Evolutionary conservation across 805 yeast genomes (phyloP), one percentile per base, ranked within the genome.

Genomic region (Maudiozyma saulgeensis): DNA sequence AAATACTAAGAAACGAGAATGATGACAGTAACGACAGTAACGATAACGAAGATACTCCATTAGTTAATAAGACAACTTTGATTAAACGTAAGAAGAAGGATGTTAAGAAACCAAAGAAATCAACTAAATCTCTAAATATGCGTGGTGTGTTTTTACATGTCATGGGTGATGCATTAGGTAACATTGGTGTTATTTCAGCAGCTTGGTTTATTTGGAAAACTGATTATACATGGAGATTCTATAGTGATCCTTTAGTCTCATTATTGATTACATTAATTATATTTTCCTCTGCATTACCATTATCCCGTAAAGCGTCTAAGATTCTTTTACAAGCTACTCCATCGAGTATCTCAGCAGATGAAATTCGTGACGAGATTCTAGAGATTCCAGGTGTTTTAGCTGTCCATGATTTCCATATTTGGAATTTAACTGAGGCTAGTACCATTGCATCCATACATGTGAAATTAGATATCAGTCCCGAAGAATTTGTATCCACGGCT

Each of bases 141-240:
- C 90, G 87, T 60, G 99, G 99, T 54, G 97, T 91, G 3, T 93
- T 87, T 63, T 73, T 91, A 61, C 99, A 91, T 63, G 99, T 93
- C 12, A 54, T 93, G 57, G 98, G 98, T 43, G 99, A 91, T 68
- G 98, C 98, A 1, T 73, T 91, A 49, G 98, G 99, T 54, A 91
- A 91, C 63, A 70, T 91, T 48, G 98, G 98, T 56, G 99, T 91
- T 47, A 93, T 91, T 50, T 66, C 76, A 4, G 82, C 96, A 2
- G 99, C 98, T 2, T 54, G 91, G 35, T 84, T 91, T 59, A 91
- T 91, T 59, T 90, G 97, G 98, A 82, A 85, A 65, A 88, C 98
- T 0, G 84, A 88, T 57, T 91, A 77, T 64, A 73, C 86, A 1
- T 91, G 98, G 96, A 82, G 79, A 61, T 88, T 68, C 65, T 87